These are phyloP conservation scores for Agmasoma carcini DNA, from an alignment of 371 early-diverging fungal species.

Conservation along the genomic window DNA sequence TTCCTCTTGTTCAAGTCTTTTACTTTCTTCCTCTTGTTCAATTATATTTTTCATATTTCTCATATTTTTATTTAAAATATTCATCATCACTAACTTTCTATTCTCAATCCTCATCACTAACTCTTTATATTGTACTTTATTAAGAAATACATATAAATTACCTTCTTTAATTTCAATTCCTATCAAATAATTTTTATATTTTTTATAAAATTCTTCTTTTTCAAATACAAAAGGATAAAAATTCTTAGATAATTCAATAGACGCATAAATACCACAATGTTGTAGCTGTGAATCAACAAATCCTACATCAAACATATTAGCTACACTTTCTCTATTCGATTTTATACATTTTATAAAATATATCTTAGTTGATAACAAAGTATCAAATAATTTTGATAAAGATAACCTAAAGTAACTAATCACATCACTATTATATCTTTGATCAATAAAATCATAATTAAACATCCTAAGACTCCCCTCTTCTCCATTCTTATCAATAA, in stretches of 20 bases:
- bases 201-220: constrained; percentile 70
- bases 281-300: constrained; percentile 53
- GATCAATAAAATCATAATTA: background rate
- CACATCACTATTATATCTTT: constrained; percentile 55
- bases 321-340: constrained; percentile 75
- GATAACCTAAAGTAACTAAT: constrained; percentile 66
- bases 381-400: constrained; percentile 62
- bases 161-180: too few relatives aligned
- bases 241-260: constrained; percentile 82
- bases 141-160: too few relatives aligned
- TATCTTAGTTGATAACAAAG: constrained; percentile 79
- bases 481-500: constrained; percentile 95
- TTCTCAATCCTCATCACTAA: background rate
- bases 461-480: constrained; percentile 30
- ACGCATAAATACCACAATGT: constrained; percentile 59
- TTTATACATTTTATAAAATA: constrained; percentile 95
- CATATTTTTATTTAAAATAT: background rate
- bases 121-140: too few relatives aligned
- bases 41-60: background rate
- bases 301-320: constrained; percentile 69
- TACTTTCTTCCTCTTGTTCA: background rate
- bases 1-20: background rate
- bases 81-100: too few relatives aligned
- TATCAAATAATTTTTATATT: too few relatives aligned
- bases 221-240: constrained; percentile 79